Conservation (phyloP, 768 basidiomycete genomes). For the Boletus pseudopeckii region DNA sequence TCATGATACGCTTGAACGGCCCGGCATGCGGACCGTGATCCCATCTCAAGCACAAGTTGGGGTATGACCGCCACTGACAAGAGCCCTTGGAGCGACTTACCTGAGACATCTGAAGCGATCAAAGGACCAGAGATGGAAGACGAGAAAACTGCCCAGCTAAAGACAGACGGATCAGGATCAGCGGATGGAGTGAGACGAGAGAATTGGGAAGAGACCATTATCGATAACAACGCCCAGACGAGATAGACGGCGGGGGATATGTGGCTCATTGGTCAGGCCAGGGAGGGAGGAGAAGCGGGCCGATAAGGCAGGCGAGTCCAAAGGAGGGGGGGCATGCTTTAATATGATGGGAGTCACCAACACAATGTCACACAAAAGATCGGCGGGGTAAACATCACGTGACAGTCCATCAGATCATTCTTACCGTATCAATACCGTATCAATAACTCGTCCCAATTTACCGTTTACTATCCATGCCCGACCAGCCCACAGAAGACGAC, state of each 20-base stretch:
- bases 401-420: background rate
- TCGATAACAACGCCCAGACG: slow-evolving; percentile 57
- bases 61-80: background rate
- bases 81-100: slow-evolving; percentile 33
- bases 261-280: slow-evolving; percentile 50
- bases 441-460: no score
- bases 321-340: no score
- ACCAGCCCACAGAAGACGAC: slow-evolving; percentile 45
- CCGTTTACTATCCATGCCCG: background rate
- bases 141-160: slow-evolving; percentile 58
- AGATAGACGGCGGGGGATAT: slow-evolving; percentile 57
- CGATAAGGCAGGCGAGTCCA: background rate
- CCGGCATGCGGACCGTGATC: slow-evolving; percentile 62
- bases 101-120: slow-evolving; percentile 73
- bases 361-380: background rate
- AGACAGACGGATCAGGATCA: background rate
- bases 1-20: slow-evolving; percentile 86
- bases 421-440: background rate
- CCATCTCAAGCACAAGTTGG: slow-evolving; percentile 46
- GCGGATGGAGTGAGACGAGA: no score
- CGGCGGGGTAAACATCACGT: background rate
- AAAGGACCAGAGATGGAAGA: slow-evolving; percentile 78
- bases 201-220: slow-evolving; percentile 35
- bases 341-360: no score
- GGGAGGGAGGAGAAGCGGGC: background rate